Percentiles rank a stretch among this genome's conserved stretches.
phyloP scores from a whole-genome alignment of 257 asterid species.

The Nicotiana tomentosiformis region DNA sequence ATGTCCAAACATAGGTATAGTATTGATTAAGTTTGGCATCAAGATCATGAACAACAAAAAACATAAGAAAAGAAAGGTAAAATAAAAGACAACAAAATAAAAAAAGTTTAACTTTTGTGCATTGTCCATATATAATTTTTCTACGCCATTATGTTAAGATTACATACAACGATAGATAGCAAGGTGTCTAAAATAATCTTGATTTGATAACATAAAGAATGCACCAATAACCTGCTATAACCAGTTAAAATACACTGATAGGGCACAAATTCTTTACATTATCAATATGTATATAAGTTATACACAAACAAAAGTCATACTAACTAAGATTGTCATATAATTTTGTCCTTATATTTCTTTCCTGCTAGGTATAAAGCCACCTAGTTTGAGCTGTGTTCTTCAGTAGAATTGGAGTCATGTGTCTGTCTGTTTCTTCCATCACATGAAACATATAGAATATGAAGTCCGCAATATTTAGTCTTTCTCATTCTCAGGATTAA shows the following conservation, averaged over 20 bases:
- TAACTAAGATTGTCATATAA: slow-evolving; percentile 31
- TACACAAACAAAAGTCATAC: slow-evolving; percentile 19
- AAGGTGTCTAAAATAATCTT: not conserved
- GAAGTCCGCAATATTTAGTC: not conserved
- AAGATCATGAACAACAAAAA: slow-evolving; percentile 27
- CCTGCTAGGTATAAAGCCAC: slow-evolving; percentile 23
- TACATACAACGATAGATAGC: not conserved
- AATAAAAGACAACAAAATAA: not conserved
- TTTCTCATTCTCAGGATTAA: not conserved
- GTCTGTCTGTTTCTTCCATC: slow-evolving; percentile 39
- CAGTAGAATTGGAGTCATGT: slow-evolving; percentile 25
- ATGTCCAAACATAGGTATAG: slow-evolving; percentile 41
- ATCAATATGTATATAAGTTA: not conserved
- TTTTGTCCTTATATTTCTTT: slow-evolving; percentile 37
- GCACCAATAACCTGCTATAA: not conserved
- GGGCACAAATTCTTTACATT: no score
- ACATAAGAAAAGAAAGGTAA: not conserved
- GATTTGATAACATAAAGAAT: not conserved
- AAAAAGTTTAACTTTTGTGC: not conserved
- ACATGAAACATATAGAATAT: slow-evolving; percentile 18
- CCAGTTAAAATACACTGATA: not conserved
- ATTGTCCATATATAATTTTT: not conserved
- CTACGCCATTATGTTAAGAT: not conserved
- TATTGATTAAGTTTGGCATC: slow-evolving; percentile 58
- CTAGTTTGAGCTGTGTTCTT: slow-evolving; percentile 27